A percentile compares a stretch with the other conserved stretches of the same genome.
Evolutionary conservation across 495 filamentous ascomycete genomes (phyloP).

Genomic region (Tuber melanosporum): DNA sequence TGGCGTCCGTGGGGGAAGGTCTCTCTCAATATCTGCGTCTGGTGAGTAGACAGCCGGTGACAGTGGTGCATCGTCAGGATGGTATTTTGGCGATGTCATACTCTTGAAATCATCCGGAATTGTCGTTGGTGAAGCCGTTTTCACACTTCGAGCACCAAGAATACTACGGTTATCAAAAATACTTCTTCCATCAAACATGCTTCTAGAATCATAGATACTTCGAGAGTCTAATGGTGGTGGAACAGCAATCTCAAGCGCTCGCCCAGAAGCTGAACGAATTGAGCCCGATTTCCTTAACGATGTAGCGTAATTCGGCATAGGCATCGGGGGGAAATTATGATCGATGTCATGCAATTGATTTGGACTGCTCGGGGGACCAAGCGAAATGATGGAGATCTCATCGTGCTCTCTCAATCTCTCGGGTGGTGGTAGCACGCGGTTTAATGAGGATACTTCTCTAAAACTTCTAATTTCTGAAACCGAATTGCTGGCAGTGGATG

Average conservation of each 20-base stretch:
- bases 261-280: neutral
- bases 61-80: neutral
- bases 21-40: slow-evolving; percentile 14
- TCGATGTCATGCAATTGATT: neutral
- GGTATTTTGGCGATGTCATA: slow-evolving; percentile 3
- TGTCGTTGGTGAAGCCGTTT: neutral
- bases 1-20: slow-evolving; percentile 15
- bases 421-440: neutral
- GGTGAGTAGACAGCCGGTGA: neutral
- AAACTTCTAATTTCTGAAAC: neutral
- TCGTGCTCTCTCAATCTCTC: neutral
- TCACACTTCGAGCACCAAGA: neutral
- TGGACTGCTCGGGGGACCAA: neutral
- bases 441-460: neutral
- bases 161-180: neutral
- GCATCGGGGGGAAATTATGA: neutral
- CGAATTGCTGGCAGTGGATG: slow-evolving; percentile 15
- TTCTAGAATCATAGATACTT: neutral
- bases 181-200: neutral
- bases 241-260: slow-evolving; percentile 21
- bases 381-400: slow-evolving; percentile 4
- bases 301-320: neutral
- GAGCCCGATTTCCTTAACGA: neutral
- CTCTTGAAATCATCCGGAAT: slow-evolving; percentile 1
- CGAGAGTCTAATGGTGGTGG: slow-evolving; percentile 27